These are phyloP conservation scores for Lotmaria passim DNA, from an alignment of 208 protist genomes.

Conservation along the genomic window DNA sequence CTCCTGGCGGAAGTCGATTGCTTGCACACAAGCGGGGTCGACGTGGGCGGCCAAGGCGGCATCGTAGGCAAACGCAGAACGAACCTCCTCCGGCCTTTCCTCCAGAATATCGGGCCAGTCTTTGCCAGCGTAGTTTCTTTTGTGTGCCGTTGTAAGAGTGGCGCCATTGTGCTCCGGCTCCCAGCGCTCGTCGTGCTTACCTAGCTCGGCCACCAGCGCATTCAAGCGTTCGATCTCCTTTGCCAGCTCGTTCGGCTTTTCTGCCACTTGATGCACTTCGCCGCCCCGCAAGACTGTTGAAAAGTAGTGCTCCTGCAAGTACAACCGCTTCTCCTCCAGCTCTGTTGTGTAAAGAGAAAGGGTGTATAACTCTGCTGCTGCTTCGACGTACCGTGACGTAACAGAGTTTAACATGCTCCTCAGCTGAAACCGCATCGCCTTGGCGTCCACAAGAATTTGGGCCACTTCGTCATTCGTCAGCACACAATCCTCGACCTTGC, in stretches of 20 bases:
- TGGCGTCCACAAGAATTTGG: constrained; percentile 39
- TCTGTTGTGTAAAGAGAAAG: constrained; percentile 38
- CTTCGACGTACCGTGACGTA: not conserved
- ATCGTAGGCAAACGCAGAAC: constrained; percentile 42
- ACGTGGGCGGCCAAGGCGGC: constrained; percentile 47
- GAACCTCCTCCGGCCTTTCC: constrained; percentile 47
- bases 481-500: constrained; percentile 46
- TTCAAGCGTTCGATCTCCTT: constrained; percentile 36
- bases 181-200: constrained; percentile 48
- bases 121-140: constrained; percentile 35
- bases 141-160: constrained; percentile 40
- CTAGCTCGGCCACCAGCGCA: constrained; percentile 39
- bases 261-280: not conserved
- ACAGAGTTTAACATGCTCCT: constrained; percentile 15
- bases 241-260: constrained; percentile 1
- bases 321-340: constrained; percentile 44
- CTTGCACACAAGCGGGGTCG: constrained; percentile 33
- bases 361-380: constrained; percentile 47
- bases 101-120: constrained; percentile 41
- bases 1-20: constrained; percentile 33
- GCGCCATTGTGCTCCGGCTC: constrained; percentile 22
- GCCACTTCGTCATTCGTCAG: constrained; percentile 66
- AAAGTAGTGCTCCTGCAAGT: constrained; percentile 54
- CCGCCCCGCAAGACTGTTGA: constrained; percentile 28
- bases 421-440: constrained; percentile 37